These are phyloP conservation scores for Blastocystis sp. DNA, from an alignment of 352 stramenopile genomes.

Conservation along the genomic window DNA sequence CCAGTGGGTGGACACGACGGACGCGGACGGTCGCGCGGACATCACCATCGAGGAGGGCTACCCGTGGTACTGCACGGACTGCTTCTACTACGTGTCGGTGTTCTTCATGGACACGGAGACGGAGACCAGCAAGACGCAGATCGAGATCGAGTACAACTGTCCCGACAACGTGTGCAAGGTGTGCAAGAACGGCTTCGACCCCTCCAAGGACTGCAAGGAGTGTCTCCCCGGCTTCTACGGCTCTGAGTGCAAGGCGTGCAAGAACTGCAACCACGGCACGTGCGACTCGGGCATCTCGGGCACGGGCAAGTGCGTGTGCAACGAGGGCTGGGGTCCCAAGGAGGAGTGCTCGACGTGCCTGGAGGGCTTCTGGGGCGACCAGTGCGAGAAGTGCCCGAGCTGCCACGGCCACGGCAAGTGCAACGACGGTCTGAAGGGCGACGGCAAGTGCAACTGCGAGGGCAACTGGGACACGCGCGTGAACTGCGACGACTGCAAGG, in stretches of 20 bases:
- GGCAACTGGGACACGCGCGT: conserved; percentile 82
- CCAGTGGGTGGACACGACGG: conserved; percentile 59
- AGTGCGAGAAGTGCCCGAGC: conserved; percentile 81
- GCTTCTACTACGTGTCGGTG: conserved; percentile 56
- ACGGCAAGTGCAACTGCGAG: conserved; percentile 83
- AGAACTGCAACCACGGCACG: conserved; percentile 84
- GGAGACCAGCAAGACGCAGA: neutral
- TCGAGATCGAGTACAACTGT: conserved; percentile 44
- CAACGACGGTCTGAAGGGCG: conserved; percentile 83
- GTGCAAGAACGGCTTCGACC: conserved; percentile 80
- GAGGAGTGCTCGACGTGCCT: conserved; percentile 84
- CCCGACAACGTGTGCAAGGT: neutral
- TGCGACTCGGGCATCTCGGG: conserved; percentile 83
- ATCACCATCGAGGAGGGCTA: conserved; percentile 42
- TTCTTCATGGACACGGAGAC: conserved; percentile 30
- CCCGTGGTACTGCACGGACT: conserved; percentile 45
- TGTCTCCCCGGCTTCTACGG: conserved; percentile 83
- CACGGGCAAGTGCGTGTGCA: conserved; percentile 84
- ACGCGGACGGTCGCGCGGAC: conserved; percentile 46
- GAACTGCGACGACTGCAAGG: conserved; percentile 86
- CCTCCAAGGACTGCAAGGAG: conserved; percentile 81
- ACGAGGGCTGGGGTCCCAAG: conserved; percentile 82
- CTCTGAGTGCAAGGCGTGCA: conserved; percentile 81
- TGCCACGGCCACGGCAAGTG: conserved; percentile 85
- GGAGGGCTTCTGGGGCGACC: conserved; percentile 81